phyloP scores from a whole-genome alignment of 1,139 yeast genomes.

The Protomyces lactucae-debilis region DNA sequence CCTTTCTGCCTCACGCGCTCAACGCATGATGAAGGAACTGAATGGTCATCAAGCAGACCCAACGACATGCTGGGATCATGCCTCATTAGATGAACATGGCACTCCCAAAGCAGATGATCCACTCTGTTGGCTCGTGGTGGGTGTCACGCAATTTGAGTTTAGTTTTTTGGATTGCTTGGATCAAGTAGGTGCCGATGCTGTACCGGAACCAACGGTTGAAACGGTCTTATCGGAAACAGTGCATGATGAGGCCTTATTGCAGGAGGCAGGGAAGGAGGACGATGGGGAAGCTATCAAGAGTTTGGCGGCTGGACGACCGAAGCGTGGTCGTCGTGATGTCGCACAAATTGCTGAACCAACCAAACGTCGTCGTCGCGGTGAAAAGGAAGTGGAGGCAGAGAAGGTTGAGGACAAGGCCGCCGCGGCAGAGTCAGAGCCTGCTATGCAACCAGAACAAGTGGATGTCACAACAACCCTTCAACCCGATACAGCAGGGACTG shows the following conservation, averaged over 20 bases:
- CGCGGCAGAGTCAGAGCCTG: neutral
- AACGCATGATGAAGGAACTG: neutral
- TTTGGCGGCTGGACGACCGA: neutral
- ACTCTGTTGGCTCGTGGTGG: constrained; percentile 16
- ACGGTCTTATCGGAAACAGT: neutral
- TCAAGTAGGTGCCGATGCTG: neutral
- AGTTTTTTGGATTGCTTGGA: neutral
- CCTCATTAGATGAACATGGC: neutral
- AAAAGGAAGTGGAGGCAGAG: neutral
- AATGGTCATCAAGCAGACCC: neutral
- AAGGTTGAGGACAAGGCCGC: neutral
- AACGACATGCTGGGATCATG: constrained; percentile 1
- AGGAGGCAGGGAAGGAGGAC: neutral
- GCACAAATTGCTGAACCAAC: neutral
- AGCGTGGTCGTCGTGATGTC: neutral
- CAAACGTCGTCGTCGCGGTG: neutral
- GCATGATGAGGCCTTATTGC: neutral
- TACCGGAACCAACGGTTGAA: neutral
- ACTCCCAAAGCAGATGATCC: neutral
- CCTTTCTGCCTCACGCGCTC: neutral
- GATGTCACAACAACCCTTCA: neutral
- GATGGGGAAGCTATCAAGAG: neutral
- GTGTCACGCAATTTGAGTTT: constrained; percentile 9
- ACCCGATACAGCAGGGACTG: neutral
- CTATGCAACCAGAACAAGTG: neutral